phyloP scores from a whole-genome alignment of 441 rosid species.

The Arabidopsis hybrid region DNA sequence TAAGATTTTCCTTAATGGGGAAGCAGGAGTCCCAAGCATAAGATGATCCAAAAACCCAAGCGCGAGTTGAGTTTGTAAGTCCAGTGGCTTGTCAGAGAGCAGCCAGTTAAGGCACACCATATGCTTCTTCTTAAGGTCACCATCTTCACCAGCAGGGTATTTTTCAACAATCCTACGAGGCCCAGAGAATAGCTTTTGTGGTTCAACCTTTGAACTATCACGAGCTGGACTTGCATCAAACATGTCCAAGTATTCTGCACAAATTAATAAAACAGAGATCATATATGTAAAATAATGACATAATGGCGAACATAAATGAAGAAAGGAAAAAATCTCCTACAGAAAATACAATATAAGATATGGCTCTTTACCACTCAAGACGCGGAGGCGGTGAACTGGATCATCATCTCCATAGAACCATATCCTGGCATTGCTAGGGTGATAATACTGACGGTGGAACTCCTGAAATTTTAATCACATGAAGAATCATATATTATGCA shows the following conservation, averaged over 20 bases:
- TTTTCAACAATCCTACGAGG: constrained; percentile 82
- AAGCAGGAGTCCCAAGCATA: constrained; percentile 94
- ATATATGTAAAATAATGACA: constrained; percentile 3
- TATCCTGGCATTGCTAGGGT: constrained; percentile 94
- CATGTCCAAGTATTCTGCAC: constrained; percentile 82
- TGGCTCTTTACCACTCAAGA: constrained; percentile 71
- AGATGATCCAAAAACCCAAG: constrained; percentile 93
- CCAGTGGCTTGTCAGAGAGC: constrained; percentile 82
- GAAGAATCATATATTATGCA: constrained; percentile 25
- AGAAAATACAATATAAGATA: constrained; percentile 16
- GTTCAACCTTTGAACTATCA: constrained; percentile 63
- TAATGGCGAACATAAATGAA: neutral
- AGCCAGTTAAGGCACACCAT: constrained; percentile 97
- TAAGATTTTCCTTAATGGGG: constrained; percentile 89
- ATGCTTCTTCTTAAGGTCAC: constrained; percentile 77
- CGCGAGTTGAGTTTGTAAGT: constrained; percentile 85
- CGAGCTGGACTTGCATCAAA: constrained; percentile 78
- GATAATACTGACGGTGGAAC: constrained; percentile 86
- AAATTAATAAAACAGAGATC: constrained; percentile 10
- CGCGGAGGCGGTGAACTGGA: constrained; percentile 72
- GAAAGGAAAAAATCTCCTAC: constrained; percentile 11
- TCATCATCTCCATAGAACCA: constrained; percentile 99
- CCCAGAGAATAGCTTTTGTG: constrained; percentile 70
- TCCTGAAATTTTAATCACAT: constrained; percentile 58
- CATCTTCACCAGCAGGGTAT: constrained; percentile 85